phyloP scores from a whole-genome alignment of 805 yeast genomes.

The Barnettozyma populi region DNA sequence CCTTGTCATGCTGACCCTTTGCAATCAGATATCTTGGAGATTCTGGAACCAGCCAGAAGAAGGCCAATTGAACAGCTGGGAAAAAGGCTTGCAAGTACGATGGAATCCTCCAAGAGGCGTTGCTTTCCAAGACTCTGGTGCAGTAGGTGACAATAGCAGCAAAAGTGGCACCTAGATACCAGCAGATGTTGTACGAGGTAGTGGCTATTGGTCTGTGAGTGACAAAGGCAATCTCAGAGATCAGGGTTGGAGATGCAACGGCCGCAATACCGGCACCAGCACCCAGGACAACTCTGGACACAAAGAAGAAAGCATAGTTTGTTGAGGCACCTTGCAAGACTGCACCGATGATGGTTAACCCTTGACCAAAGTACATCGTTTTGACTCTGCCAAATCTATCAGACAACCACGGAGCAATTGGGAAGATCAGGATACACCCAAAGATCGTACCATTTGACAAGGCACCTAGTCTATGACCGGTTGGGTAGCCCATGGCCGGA shows the following conservation, averaged over 20 bases:
- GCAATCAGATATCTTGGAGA: conserved; percentile 41
- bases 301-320: conserved; percentile 10
- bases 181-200: conserved; percentile 41
- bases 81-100: conserved; percentile 42
- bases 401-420: conserved; percentile 24
- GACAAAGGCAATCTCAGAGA: conserved; percentile 47
- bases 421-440: conserved; percentile 28
- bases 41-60: conserved; percentile 40
- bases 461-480: conserved; percentile 35
- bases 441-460: conserved; percentile 35
- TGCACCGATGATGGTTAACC: conserved; percentile 20
- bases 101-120: conserved; percentile 51
- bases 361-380: conserved; percentile 15
- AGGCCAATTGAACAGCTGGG: conserved; percentile 36
- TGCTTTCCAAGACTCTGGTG: conserved; percentile 25
- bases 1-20: conserved; percentile 31
- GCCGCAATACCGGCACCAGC: conserved; percentile 37
- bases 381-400: conserved; percentile 40
- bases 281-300: conserved; percentile 40
- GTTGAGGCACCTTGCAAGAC: conserved; percentile 14
- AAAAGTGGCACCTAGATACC: conserved; percentile 46
- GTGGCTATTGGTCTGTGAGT: conserved; percentile 31
- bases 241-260: conserved; percentile 41
- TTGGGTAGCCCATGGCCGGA: conserved; percentile 33
- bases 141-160: conserved; percentile 48